Evolutionary conservation across 176 grass and related monocot species (phyloP).

Genomic region (Puccinellia tenuiflora): DNA sequence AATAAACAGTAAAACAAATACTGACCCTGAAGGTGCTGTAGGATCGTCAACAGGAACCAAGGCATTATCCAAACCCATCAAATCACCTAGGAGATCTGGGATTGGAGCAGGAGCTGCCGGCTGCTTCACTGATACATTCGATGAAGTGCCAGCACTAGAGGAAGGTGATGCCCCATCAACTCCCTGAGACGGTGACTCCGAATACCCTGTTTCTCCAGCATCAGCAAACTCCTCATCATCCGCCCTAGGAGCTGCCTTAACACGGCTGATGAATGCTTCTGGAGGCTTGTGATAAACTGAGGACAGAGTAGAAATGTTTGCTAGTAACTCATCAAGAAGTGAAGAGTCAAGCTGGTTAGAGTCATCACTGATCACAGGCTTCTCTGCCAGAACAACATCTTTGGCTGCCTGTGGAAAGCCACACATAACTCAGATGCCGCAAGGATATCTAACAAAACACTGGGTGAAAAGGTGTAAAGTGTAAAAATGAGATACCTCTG

Average conservation of each 20-base stretch:
- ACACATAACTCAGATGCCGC: background rate
- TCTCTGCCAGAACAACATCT: constrained; percentile 97
- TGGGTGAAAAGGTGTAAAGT: background rate
- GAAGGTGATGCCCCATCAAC: constrained; percentile 65
- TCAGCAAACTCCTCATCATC: constrained; percentile 94
- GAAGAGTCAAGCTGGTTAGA: constrained; percentile 89
- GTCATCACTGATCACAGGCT: constrained; percentile 98
- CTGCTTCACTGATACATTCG: constrained; percentile 46
- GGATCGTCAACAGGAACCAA: constrained; percentile 68
- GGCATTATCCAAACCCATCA: constrained; percentile 81
- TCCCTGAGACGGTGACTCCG: constrained; percentile 85
- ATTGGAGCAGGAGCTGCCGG: constrained; percentile 52
- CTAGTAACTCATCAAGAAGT: constrained; percentile 92
- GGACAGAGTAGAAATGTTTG: constrained; percentile 95
- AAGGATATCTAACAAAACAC: constrained; percentile 10
- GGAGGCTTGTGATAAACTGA: constrained; percentile 98
- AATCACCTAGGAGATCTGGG: constrained; percentile 92
- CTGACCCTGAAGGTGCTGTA: constrained; percentile 59
- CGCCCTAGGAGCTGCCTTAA: constrained; percentile 60
- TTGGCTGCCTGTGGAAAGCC: constrained; percentile 71
- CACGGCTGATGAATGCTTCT: constrained; percentile 86
- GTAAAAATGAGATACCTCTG: constrained; percentile 61
- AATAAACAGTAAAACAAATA: background rate
- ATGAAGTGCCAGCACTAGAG: constrained; percentile 51
- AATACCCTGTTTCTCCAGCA: constrained; percentile 68